Conservation (phyloP, 495 filamentous ascomycete genomes). For the Beverwykella pulmonaria region DNA sequence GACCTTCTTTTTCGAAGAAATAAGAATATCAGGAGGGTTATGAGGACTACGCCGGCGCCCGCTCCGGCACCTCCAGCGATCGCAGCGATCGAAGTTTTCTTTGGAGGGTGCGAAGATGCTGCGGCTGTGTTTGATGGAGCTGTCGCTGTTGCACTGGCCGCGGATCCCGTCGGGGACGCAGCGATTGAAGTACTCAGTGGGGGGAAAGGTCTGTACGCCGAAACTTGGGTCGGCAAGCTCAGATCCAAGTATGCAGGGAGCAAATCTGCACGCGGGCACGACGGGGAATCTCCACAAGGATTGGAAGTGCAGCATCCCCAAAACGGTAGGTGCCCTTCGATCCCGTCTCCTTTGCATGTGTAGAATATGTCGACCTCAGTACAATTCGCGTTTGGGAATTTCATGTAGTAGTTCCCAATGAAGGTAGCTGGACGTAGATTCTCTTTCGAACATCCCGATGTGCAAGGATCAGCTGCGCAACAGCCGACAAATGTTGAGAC, state of each 20-base stretch:
- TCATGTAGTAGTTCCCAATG: background rate
- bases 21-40: background rate
- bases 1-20: background rate
- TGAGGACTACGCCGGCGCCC: background rate
- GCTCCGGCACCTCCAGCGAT: background rate
- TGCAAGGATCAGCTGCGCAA: background rate
- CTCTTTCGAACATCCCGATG: background rate
- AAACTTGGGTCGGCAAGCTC: background rate
- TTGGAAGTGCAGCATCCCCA: background rate
- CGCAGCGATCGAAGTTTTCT: background rate
- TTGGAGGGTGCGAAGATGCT: background rate
- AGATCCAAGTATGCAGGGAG: background rate
- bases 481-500: background rate
- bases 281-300: background rate
- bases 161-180: background rate
- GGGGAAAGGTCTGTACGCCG: background rate
- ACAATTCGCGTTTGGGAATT: background rate
- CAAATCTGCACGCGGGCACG: background rate
- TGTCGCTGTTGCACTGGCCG: background rate
- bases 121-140: background rate
- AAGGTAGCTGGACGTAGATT: background rate
- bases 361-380: background rate
- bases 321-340: background rate
- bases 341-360: background rate
- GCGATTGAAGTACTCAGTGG: background rate